Base-by-base conservation (phyloP, 306 rosid genomes). In the Dalbergia cultrata region DNA sequence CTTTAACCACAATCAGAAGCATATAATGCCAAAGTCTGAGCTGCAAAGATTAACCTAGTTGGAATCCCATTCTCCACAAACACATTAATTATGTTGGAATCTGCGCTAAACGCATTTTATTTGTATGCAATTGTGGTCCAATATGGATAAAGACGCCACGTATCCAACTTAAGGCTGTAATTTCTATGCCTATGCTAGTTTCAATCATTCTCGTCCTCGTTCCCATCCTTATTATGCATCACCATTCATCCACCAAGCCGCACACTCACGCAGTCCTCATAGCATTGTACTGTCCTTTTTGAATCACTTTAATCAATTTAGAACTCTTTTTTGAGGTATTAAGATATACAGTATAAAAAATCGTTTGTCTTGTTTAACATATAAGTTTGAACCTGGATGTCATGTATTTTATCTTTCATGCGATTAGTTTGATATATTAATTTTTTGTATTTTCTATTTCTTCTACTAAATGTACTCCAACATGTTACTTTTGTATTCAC, bases 11-110 rank as follows among this genome's bases (percentile, higher is more conserved):
- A 64, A 12, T 72, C 49, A 74, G 59, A 81, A 68, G 81, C 45
- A 26, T 7, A 47, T 14, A 49, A 76, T 68, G 82, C 83, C 79
- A 67, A 70, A 74, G 7, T 69, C 22, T 70, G 79, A 78, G 78
- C 75, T 65, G 72, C 50, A 67, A 81, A 86, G 77, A 33, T 41
- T n/a, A 52, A 47, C 66, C 50, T 75, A 79, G 81, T 56, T 78
- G 84, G 92, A 89, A 86, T 89, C 88, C 75, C 84, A 84, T 89
- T 86, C 88, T 86, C 92, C 88, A 80, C 84, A 62, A 77, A 76
- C 19, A 70, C 84, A 31, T 26, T 73, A 54, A 21, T 49, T 69
- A 75, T 71, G 78, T 80, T 74, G 71, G 70, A 70, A 78, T 31
- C 64, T 35, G 53, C 74, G 75, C 62, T 41, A 63, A 77, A n/a